Evolutionary conservation across 768 basidiomycete species (phyloP).

Genomic region (Neoboletus subvelutipes): DNA sequence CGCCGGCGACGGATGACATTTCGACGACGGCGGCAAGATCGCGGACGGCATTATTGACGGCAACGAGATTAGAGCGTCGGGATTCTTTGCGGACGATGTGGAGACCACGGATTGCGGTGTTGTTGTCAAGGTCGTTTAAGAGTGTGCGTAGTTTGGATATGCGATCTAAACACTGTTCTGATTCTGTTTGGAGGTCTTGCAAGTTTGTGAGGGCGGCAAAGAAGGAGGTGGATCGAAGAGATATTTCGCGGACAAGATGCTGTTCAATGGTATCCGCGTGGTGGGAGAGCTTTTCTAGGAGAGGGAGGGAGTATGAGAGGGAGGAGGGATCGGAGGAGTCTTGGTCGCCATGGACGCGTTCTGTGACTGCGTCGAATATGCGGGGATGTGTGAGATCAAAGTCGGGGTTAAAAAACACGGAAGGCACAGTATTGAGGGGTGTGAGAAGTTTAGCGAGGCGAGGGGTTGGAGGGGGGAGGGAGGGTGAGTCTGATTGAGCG

Average conservation of each 20-base stretch:
- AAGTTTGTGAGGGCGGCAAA: constrained; percentile 95
- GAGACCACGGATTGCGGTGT: constrained; percentile 77
- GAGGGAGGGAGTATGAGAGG: constrained; percentile 64
- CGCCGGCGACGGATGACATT: constrained; percentile 67
- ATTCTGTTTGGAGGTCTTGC: constrained; percentile 88
- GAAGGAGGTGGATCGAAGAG: constrained; percentile 87
- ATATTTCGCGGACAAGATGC: constrained; percentile 92
- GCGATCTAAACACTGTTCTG: constrained; percentile 74
- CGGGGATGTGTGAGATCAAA: constrained; percentile 83
- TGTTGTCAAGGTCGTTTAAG: constrained; percentile 73
- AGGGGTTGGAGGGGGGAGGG: constrained; percentile 28
- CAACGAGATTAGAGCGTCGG: constrained; percentile 57
- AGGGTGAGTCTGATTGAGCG: constrained; percentile 28
- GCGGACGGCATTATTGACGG: constrained; percentile 60
- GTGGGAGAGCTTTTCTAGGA: constrained; percentile 88
- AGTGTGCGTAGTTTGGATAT: constrained; percentile 71
- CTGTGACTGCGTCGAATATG: constrained; percentile 77
- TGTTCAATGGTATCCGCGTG: constrained; percentile 93
- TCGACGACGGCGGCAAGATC: constrained; percentile 73
- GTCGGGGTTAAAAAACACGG: constrained; percentile 71
- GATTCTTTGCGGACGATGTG: constrained; percentile 66
- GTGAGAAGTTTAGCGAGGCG: constrained; percentile 53
- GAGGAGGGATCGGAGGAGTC: constrained; percentile 54
- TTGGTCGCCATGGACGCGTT: constrained; percentile 43
- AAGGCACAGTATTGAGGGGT: constrained; percentile 71